Evolutionary conservation across 352 stramenopile genomes (phyloP).

Genomic region (Globisporangium barbulae): DNA sequence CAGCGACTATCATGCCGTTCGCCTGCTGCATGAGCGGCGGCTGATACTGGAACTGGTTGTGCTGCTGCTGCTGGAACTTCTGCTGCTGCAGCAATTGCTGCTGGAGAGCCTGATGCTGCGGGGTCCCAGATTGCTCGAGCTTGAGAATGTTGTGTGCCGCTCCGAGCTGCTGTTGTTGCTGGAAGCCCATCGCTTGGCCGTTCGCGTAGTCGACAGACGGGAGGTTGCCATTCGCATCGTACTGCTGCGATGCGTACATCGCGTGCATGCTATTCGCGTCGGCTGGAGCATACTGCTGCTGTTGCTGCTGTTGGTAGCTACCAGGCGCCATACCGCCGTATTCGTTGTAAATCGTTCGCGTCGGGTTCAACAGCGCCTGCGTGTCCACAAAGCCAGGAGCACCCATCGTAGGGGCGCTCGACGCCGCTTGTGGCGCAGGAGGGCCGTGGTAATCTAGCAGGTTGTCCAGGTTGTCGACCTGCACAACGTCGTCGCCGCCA

Average conservation of each 20-base stretch:
- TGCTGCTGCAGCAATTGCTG: constrained; percentile 59
- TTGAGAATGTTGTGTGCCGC: constrained; percentile 26
- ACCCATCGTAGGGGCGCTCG: constrained; percentile 15
- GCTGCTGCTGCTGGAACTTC: constrained; percentile 33
- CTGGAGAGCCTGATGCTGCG: constrained; percentile 40
- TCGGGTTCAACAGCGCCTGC: constrained; percentile 58
- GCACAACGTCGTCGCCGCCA: constrained; percentile 72
- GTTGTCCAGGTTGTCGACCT: constrained; percentile 85
- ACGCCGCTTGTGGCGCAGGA: background rate
- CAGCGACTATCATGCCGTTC: constrained; percentile 47
- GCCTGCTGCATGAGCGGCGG: constrained; percentile 39
- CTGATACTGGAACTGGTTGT: constrained; percentile 58
- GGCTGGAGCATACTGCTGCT: constrained; percentile 28
- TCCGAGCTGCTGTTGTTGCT: constrained; percentile 20
- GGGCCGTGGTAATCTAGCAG: constrained; percentile 69
- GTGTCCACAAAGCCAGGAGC: constrained; percentile 57
- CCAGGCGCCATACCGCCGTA: constrained; percentile 20
- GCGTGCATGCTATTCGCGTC: constrained; percentile 23
- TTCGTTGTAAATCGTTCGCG: constrained; percentile 52
- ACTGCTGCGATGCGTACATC: constrained; percentile 26
- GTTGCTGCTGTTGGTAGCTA: constrained; percentile 28
- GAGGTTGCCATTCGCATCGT: constrained; percentile 12
- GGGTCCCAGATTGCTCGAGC: constrained; percentile 31
- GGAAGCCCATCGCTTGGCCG: constrained; percentile 23
- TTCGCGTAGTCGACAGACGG: constrained; percentile 32